Percentiles rank a stretch among this genome's conserved stretches.
Conservation (phyloP, 441 rosid species). For the Bocquillonia castaneifolia region DNA sequence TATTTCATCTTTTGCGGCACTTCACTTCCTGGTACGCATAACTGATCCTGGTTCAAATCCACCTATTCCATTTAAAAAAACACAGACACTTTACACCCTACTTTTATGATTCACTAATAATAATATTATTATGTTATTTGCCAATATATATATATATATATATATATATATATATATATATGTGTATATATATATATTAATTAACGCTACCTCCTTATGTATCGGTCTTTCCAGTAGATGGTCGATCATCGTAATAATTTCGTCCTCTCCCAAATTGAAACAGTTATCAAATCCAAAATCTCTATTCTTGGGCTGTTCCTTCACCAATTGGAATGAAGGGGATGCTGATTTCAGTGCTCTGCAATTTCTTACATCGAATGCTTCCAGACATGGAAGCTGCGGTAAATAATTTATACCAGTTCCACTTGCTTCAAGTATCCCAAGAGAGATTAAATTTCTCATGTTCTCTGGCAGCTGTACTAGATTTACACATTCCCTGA, state of each 20-base stretch:
- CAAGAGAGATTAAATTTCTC: too few species aligned
- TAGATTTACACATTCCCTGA: slow-evolving; percentile 15
- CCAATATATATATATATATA: too few species aligned
- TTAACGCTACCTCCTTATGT: too few species aligned
- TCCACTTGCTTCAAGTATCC: slow-evolving; percentile 16
- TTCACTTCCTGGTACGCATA: neutral
- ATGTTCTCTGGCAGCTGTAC: too few species aligned
- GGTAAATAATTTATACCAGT: slow-evolving; percentile 20
- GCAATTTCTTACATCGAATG: neutral
- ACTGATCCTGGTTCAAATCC: neutral
- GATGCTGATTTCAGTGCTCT: neutral
- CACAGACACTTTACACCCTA: neutral
- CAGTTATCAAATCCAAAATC: neutral
- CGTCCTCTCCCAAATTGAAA: neutral
- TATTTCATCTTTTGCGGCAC: neutral
- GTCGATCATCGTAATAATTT: neutral
- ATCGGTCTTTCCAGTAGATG: neutral
- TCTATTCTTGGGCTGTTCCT: neutral
- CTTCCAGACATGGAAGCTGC: neutral
- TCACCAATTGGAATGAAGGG: neutral
- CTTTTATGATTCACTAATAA: too few species aligned
- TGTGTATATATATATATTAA: too few species aligned
- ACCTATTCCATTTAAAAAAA: neutral
- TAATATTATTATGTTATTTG: too few species aligned
- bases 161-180: too few species aligned